These are phyloP conservation scores for Paraphoma chrysanthemicola DNA, from an alignment of 2,329 filamentous ascomycete genomes.

Conservation along the genomic window DNA sequence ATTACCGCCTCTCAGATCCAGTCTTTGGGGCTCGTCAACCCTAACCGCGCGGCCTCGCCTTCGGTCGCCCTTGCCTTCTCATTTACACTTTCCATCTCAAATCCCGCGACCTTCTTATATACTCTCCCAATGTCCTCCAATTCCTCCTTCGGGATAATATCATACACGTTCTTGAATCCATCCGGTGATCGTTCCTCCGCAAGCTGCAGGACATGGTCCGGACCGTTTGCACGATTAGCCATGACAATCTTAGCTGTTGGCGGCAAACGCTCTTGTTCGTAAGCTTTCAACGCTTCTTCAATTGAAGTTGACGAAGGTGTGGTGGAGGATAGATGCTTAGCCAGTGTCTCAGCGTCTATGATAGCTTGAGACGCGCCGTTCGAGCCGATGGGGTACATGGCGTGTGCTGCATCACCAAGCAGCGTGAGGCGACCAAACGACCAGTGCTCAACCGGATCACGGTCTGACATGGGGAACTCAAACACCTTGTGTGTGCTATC, in stretches of 20 bases:
- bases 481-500: constrained; percentile 52
- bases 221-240: constrained; percentile 56
- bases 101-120: constrained; percentile 53
- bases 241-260: constrained; percentile 56
- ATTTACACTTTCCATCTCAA: constrained; percentile 56
- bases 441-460: constrained; percentile 52
- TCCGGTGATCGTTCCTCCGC: constrained; percentile 54
- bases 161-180: constrained; percentile 48
- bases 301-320: constrained; percentile 28
- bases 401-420: constrained; percentile 52
- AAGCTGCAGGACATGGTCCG: constrained; percentile 56
- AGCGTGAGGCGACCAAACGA: constrained; percentile 43
- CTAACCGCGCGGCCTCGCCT: constrained; percentile 16
- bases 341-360: constrained; percentile 52
- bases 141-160: constrained; percentile 51
- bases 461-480: constrained; percentile 58
- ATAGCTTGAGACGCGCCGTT: constrained; percentile 56
- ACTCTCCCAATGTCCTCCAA: constrained; percentile 47
- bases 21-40: constrained; percentile 24
- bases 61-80: constrained; percentile 48
- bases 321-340: constrained; percentile 38
- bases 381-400: constrained; percentile 54
- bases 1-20: constrained; percentile 19
- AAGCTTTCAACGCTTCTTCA: constrained; percentile 44
- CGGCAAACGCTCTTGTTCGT: constrained; percentile 51